Conservation (phyloP, 345 rosid genomes). For the Syzygium aromaticum region DNA sequence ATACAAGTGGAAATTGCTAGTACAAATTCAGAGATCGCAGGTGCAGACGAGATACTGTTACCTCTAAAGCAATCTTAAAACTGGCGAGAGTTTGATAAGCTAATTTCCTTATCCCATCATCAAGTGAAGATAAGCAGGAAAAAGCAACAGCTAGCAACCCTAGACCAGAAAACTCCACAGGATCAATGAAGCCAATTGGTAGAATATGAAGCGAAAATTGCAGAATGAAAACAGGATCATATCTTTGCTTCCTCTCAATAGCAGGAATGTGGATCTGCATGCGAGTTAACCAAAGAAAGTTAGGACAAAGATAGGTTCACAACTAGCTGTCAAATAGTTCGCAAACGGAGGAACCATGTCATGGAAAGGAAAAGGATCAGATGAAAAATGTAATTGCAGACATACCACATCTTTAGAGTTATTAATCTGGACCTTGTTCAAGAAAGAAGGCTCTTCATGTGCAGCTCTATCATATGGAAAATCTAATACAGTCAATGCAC, state of each 20-base stretch:
- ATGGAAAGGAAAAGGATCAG: slow-evolving; percentile 14
- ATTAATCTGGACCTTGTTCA: background rate
- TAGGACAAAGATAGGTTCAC: background rate
- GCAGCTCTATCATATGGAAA: slow-evolving; percentile 60
- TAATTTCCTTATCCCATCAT: slow-evolving; percentile 70
- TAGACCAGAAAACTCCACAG: slow-evolving; percentile 69
- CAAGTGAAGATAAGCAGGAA: slow-evolving; percentile 75
- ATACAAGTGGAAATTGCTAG: background rate
- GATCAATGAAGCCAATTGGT: slow-evolving; percentile 59
- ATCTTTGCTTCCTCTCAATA: slow-evolving; percentile 25
- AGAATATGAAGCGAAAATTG: slow-evolving; percentile 56
- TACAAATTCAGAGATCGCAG: background rate
- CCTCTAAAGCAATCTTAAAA: slow-evolving; percentile 66
- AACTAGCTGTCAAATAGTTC: slow-evolving; percentile 39
- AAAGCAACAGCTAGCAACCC: slow-evolving; percentile 91
- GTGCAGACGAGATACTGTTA: slow-evolving; percentile 16
- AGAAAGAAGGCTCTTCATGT: slow-evolving; percentile 9
- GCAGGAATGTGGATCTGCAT: slow-evolving; percentile 29
- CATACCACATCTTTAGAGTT: background rate
- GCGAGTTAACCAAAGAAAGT: background rate
- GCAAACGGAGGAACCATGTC: slow-evolving; percentile 11
- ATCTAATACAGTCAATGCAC: slow-evolving; percentile 54
- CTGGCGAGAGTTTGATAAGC: slow-evolving; percentile 64
- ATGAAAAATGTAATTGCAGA: background rate
- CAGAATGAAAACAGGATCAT: slow-evolving; percentile 83